Evolutionary conservation across 1,284 basidiomycete species (phyloP).

Genomic region (Rhizoctonia solani): DNA sequence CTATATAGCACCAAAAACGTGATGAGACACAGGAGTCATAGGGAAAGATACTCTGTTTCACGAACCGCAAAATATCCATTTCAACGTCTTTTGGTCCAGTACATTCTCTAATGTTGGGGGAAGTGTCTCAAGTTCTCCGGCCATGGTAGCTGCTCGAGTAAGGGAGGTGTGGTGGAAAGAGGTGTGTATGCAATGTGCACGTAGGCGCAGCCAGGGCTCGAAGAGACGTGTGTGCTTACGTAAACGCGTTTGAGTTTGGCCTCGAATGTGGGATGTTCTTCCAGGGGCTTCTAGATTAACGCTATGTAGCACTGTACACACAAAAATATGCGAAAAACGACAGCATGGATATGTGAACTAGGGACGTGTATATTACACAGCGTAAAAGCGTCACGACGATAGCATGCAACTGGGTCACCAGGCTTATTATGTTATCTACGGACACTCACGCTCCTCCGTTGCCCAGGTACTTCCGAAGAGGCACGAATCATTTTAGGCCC

Average conservation of each 20-base stretch:
- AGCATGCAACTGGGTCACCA: not conserved
- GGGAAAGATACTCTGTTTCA: slow-evolving; percentile 41
- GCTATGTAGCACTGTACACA: not conserved
- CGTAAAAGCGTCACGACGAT: not conserved
- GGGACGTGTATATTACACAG: not conserved
- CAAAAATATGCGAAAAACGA: slow-evolving; percentile 4
- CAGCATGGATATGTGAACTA: not conserved
- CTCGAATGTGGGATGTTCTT: not conserved
- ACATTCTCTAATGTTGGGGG: slow-evolving; percentile 87
- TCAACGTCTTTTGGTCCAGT: slow-evolving; percentile 83
- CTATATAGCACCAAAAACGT: slow-evolving; percentile 49
- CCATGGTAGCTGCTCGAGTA: slow-evolving; percentile 26
- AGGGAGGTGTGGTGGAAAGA: not conserved
- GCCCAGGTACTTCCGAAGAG: slow-evolving; percentile 8
- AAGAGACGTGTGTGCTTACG: slow-evolving; percentile 10
- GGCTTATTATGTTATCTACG: not conserved
- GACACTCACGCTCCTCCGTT: slow-evolving; percentile 9
- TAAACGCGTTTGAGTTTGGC: slow-evolving; percentile 6
- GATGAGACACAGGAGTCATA: slow-evolving; percentile 32
- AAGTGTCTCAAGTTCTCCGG: slow-evolving; percentile 47
- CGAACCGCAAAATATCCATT: slow-evolving; percentile 95
- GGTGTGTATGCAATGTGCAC: not conserved
- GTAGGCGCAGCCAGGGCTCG: slow-evolving; percentile 21
- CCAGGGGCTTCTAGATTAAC: slow-evolving; percentile 17
- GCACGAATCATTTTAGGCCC: slow-evolving; percentile 21